Conservation (phyloP, 306 rosid species). For the Fagus crenata region DNA sequence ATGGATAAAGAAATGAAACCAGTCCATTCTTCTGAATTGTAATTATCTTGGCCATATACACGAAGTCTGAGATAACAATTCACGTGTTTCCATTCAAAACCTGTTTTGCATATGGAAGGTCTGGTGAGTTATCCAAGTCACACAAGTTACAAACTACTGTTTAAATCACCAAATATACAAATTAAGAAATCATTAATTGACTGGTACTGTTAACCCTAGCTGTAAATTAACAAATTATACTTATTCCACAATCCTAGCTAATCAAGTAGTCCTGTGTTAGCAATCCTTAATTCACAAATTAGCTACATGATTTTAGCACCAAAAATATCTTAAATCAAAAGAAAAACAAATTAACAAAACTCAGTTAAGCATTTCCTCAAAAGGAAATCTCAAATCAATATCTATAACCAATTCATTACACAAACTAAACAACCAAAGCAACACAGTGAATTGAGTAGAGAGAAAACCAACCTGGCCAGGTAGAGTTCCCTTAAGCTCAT, state of each 20-base stretch:
- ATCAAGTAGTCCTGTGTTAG: background rate
- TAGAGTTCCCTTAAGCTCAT: constrained; percentile 92
- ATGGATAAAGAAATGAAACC: background rate
- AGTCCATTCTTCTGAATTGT: background rate
- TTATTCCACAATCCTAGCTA: background rate
- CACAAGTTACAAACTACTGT: background rate
- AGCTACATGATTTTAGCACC: background rate
- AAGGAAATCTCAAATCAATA: background rate
- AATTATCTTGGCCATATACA: background rate
- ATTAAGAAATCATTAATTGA: background rate
- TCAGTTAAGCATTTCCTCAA: background rate
- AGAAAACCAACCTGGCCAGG: constrained; percentile 83
- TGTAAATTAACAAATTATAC: background rate
- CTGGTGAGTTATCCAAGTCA: background rate
- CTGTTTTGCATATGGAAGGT: background rate
- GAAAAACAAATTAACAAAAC: background rate
- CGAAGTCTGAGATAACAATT: background rate
- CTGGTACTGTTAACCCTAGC: background rate
- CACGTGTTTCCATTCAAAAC: background rate
- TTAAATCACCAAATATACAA: background rate
- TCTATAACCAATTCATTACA: background rate
- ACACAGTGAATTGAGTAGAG: background rate
- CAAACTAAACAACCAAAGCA: background rate
- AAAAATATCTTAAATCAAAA: background rate
- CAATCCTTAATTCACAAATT: background rate